Conservation (phyloP, 768 basidiomycete species). For the Dentipellis sp. region DNA sequence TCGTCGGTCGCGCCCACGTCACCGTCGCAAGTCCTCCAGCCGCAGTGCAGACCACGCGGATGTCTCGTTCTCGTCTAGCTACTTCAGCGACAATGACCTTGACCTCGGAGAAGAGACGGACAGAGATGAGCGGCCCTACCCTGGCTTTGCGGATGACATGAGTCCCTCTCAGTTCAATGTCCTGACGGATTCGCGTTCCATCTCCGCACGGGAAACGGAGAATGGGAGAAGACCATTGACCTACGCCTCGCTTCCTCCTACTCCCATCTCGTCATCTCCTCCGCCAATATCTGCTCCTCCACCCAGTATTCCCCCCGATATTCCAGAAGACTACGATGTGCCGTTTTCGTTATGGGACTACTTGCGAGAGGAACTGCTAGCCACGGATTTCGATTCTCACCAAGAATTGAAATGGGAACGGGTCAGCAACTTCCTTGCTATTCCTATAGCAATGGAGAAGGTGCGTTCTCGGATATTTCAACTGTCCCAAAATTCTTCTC, state of each 20-base stretch:
- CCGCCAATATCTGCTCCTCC: slow-evolving; percentile 4
- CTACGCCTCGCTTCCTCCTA: slow-evolving; percentile 68
- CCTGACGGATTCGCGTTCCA: slow-evolving; percentile 5
- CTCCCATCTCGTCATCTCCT: slow-evolving; percentile 38
- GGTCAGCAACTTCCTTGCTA: slow-evolving; percentile 90
- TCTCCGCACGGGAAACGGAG: slow-evolving; percentile 2
- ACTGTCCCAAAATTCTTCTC: not conserved
- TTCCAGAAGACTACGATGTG: slow-evolving; percentile 19
- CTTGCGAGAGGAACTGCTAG: slow-evolving; percentile 76
- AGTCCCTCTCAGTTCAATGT: slow-evolving; percentile 6
- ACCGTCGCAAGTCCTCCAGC: slow-evolving; percentile 8
- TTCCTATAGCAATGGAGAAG: slow-evolving; percentile 92
- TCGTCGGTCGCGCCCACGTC: slow-evolving; percentile 6
- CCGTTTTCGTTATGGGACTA: slow-evolving; percentile 92
- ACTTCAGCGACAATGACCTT: slow-evolving; percentile 7
- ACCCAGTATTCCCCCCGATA: slow-evolving; percentile 3
- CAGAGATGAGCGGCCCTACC: slow-evolving; percentile 1
- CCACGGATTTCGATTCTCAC: slow-evolving; percentile 90
- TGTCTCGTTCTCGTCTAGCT: slow-evolving; percentile 9
- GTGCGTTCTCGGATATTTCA: slow-evolving; percentile 29
- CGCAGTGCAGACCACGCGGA: slow-evolving; percentile 3
- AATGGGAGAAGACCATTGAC: slow-evolving; percentile 31
- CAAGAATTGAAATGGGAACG: slow-evolving; percentile 94
- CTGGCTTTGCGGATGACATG: not conserved
- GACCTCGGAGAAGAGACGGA: slow-evolving; percentile 2